Percentiles rank a stretch among this genome's conserved stretches.
Conservation (phyloP, 805 yeast species). For the Suhomyces faveliae region DNA sequence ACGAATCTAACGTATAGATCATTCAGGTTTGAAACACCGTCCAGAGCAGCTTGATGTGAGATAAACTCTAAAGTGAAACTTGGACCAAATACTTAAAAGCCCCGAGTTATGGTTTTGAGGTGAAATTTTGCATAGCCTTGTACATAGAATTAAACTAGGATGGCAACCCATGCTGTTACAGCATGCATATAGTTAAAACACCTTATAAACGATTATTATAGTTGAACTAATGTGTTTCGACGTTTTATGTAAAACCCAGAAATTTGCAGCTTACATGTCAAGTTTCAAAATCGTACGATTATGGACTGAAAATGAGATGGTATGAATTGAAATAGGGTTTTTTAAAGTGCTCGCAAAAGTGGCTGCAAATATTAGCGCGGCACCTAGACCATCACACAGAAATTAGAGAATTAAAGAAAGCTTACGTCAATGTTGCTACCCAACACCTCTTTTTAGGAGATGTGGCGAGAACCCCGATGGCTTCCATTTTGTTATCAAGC, state of each 20-base stretch:
- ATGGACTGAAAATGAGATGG: no score
- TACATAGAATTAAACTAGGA: not conserved
- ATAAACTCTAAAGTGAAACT: not conserved
- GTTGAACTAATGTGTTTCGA: not conserved
- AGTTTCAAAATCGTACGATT: not conserved
- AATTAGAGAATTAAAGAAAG: not conserved
- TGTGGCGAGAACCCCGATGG: not conserved
- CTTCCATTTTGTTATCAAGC: not conserved
- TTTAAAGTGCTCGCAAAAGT: no score
- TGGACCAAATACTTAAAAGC: not conserved
- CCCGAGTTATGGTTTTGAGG: not conserved
- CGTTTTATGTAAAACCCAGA: not conserved
- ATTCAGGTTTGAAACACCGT: not conserved
- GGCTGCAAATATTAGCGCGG: not conserved
- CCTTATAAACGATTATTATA: no score
- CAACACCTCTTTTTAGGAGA: not conserved
- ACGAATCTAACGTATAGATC: not conserved
- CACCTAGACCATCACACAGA: not conserved
- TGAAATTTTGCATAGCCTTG: not conserved
- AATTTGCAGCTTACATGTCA: not conserved
- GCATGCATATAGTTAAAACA: not conserved
- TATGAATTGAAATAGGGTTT: no score
- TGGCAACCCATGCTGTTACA: not conserved
- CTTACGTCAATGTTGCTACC: not conserved
- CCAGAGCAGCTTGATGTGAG: not conserved